These are phyloP conservation scores for Oenanthe sinensis DNA, from an alignment of 129 eudicot genomes.

Conservation along the genomic window DNA sequence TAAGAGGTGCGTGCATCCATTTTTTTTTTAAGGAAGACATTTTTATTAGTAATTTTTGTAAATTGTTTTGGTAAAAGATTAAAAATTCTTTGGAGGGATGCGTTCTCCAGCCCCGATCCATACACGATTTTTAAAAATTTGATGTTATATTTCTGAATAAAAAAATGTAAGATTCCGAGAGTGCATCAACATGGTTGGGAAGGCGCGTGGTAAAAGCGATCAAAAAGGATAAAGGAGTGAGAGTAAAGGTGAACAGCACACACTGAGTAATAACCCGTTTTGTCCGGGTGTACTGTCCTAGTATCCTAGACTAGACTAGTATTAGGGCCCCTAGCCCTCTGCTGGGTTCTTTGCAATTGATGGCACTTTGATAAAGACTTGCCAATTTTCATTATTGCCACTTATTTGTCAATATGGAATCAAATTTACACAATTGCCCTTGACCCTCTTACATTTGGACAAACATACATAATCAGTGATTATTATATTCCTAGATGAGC, in stretches of 20 bases:
- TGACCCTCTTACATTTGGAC: not conserved
- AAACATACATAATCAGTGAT: not conserved
- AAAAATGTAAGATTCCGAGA: not conserved
- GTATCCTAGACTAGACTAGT: not conserved
- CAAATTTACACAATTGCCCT: slow-evolving; percentile 3
- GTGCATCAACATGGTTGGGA: not conserved
- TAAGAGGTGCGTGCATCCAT: no score
- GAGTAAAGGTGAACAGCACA: slow-evolving; percentile 28
- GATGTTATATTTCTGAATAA: no score
- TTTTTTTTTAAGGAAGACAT: no score
- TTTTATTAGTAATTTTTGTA: no score
- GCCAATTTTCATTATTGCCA: slow-evolving; percentile 20
- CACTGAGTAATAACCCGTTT: slow-evolving; percentile 64
- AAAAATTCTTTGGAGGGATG: no score
- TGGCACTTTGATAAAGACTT: slow-evolving; percentile 19
- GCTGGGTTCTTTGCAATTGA: slow-evolving; percentile 31
- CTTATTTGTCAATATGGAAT: slow-evolving; percentile 16
- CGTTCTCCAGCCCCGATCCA: no score
- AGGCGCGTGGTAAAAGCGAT: slow-evolving; percentile 27
- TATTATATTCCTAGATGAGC: not conserved
- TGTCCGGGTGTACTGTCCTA: slow-evolving; percentile 35
- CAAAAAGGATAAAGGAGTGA: slow-evolving; percentile 18
- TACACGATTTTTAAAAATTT: no score
- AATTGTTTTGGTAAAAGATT: no score
- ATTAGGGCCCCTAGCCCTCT: slow-evolving; percentile 24